Conservation (phyloP, 352 stramenopile species). For the Globisporangium alternatum region DNA sequence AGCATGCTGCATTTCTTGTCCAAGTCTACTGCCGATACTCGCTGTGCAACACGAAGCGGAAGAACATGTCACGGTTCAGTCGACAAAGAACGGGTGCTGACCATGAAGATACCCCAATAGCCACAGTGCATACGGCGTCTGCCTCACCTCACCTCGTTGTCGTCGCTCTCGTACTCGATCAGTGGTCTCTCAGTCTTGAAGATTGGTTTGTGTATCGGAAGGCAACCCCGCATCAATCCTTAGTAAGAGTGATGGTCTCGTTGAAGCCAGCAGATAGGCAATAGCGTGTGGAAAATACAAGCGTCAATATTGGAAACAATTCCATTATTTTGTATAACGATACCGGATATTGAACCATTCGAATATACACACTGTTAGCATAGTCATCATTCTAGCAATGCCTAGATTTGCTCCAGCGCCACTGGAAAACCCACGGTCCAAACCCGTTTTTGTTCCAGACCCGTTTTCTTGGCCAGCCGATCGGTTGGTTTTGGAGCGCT, state of each 20-base stretch:
- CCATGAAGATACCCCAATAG: too few relatives aligned
- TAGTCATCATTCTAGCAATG: background rate
- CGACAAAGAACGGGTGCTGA: too few relatives aligned
- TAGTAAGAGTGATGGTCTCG: background rate
- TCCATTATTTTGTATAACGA: background rate
- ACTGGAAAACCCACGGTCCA: background rate
- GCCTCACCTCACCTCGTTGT: background rate
- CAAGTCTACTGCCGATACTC: background rate
- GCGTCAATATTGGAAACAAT: background rate
- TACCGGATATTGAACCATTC: background rate
- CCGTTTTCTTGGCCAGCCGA: slow-evolving; percentile 6
- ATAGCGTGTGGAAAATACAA: background rate
- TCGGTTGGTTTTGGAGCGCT: slow-evolving; percentile 7
- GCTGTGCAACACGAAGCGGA: background rate
- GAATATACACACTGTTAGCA: background rate
- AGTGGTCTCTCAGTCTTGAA: background rate
- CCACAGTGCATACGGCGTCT: too few relatives aligned
- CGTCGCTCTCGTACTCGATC: background rate
- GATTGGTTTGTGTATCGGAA: background rate
- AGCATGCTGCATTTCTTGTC: background rate
- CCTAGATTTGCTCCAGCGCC: too few relatives aligned
- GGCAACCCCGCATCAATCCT: too few relatives aligned
- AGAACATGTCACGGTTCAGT: too few relatives aligned
- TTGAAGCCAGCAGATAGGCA: background rate
- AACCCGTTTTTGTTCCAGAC: background rate